Base-by-base conservation (phyloP, 176 grass and related monocot species). In the Musa itinerans region DNA sequence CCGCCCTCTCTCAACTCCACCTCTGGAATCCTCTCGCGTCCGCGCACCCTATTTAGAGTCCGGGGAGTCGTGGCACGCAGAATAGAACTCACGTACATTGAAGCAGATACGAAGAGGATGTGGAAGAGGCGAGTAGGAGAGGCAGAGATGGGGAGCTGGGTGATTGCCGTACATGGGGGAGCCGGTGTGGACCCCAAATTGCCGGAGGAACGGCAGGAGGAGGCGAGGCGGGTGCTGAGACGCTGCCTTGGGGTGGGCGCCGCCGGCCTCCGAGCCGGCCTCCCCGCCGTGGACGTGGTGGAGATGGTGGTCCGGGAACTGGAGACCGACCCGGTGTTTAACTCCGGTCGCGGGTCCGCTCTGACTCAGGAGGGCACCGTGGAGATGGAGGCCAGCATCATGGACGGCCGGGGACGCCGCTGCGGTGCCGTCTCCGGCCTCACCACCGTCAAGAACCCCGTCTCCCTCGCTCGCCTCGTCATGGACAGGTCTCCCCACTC, bases 311-410 rank as follows among this genome's bases (percentile, higher is more conserved):
- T 98, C 29, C 77, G 95, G 0, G 90, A 91, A 74, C 83, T 98
- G n/a, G 90, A 98, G 84, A 78, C 83, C 0, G 95, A 98, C 71
- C 95, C 95, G 0, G 77, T 89, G 78, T 98, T 98, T 82, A 98
- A 98, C 81, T 98, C 95, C 0, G 95, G 95, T 7, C 73, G 95
- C 0, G 95, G 95, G 0, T 99, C 95, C 10, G 95, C 95, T 3
- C 83, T 99, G 71, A 99, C 95, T 16, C 52, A 88, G 51, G 73
- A 61, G 17, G 95, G 95, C 8, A 91, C 95, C 11, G 90, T 99
- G 1, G 95, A 99, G 88, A 99, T 99, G 95, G 95, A 99, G 84
- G 82, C 95, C 57, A 99, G 95, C 81, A 94, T 99, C 80, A 99
- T 99, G 95, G 95, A 93, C 78, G 95, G 95, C 62, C 67, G 59